Evolutionary conservation across 257 asterid species (phyloP).

Genomic region (Nicotiana obtusifolia): DNA sequence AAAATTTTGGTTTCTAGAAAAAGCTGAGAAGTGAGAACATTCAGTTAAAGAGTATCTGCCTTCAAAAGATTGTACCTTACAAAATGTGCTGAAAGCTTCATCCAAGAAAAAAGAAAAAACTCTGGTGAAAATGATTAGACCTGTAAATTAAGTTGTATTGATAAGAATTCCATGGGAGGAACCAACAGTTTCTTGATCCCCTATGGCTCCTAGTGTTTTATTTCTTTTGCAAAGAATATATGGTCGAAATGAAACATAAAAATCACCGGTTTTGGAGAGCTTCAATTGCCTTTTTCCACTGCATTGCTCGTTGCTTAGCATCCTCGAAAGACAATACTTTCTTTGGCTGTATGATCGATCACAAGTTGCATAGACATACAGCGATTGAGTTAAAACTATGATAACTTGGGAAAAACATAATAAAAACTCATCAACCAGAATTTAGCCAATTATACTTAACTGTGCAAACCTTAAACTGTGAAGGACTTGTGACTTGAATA

Average conservation of each 20-base stretch:
- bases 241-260: not conserved
- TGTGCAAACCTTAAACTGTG: slow-evolving; percentile 81
- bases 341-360: slow-evolving; percentile 55
- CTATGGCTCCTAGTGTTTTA: not conserved
- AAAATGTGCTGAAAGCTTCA: not conserved
- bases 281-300: slow-evolving; percentile 96
- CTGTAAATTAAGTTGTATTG: not conserved
- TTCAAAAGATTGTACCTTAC: not conserved
- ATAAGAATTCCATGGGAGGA: not conserved
- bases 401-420: not conserved
- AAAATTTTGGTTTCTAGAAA: not conserved
- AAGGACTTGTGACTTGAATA: slow-evolving; percentile 78
- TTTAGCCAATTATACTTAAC: slow-evolving; percentile 33
- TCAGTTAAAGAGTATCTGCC: not conserved
- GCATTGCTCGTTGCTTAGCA: slow-evolving; percentile 78
- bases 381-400: not conserved
- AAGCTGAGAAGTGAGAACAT: not conserved
- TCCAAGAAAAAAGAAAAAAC: not conserved
- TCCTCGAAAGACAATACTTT: slow-evolving; percentile 83
- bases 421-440: not conserved
- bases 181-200: not conserved
- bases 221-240: not conserved
- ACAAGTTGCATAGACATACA: not conserved
- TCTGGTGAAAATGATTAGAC: not conserved
- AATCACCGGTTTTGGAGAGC: slow-evolving; percentile 74